Conservation (phyloP, 1,284 basidiomycete genomes). For the Grifola frondosa region DNA sequence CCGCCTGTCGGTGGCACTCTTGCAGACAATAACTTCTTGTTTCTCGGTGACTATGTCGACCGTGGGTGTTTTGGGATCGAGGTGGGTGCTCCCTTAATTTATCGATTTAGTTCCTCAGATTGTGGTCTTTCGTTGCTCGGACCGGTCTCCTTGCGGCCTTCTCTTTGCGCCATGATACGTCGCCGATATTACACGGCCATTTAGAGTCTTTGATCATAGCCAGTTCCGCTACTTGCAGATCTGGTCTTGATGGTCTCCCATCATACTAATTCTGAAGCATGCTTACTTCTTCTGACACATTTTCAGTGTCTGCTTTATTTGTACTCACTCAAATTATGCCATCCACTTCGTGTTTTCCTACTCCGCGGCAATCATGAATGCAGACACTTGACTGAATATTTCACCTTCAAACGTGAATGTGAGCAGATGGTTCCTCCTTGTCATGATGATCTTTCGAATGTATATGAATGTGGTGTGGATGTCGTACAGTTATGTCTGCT, state of each 20-base stretch:
- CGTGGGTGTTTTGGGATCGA: conserved; percentile 95
- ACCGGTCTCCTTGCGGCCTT: background rate
- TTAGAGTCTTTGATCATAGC: no score
- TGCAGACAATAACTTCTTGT: conserved; percentile 89
- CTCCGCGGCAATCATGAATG: conserved; percentile 35
- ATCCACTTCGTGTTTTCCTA: conserved; percentile 26
- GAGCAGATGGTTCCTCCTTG: no score
- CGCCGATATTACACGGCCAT: background rate
- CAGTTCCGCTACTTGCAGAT: background rate
- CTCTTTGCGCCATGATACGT: background rate
- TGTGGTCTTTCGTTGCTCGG: background rate
- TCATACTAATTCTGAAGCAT: background rate
- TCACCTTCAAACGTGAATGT: conserved; percentile 36
- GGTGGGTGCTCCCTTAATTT: conserved; percentile 44
- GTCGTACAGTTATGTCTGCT: no score
- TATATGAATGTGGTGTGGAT: no score
- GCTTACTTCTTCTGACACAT: background rate
- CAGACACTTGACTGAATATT: conserved; percentile 33
- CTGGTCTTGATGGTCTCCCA: background rate
- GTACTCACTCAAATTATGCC: conserved; percentile 33
- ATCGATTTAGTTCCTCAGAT: background rate
- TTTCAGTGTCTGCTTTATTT: conserved; percentile 26
- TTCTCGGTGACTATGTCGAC: conserved; percentile 98
- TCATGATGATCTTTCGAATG: background rate
- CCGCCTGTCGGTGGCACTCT: conserved; percentile 92